A percentile compares a stretch with the other conserved stretches of the same genome.
These are phyloP conservation scores for Leonotis leonurus DNA, from an alignment of 257 asterid species.

Conservation along the genomic window DNA sequence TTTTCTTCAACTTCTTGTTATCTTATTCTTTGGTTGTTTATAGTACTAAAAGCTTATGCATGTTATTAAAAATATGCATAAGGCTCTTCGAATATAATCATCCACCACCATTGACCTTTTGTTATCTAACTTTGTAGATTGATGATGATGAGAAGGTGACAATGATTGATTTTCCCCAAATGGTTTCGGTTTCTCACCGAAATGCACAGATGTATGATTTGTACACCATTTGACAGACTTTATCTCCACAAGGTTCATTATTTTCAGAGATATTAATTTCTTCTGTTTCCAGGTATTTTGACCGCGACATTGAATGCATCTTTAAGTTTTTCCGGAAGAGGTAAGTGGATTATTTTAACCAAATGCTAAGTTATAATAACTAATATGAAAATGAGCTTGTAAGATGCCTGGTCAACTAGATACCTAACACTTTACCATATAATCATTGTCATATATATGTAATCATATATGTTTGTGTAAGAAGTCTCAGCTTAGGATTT, in stretches of 20 bases:
- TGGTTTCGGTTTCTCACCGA: conserved; percentile 91
- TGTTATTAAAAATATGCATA: background rate
- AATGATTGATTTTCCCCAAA: conserved; percentile 92
- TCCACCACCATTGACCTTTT: background rate
- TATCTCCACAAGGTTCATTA: too few relatives aligned
- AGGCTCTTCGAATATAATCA: background rate
- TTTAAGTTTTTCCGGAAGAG: conserved; percentile 82
- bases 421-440: background rate
- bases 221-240: background rate
- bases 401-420: background rate
- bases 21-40: background rate
- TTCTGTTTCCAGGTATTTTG: conserved; percentile 69
- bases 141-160: conserved; percentile 93
- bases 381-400: too few relatives aligned
- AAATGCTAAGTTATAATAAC: background rate
- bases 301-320: conserved; percentile 85
- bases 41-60: background rate
- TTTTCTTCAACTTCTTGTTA: background rate
- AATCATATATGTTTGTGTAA: background rate
- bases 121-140: conserved; percentile 40
- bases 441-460: background rate
- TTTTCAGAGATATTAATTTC: conserved; percentile 7
- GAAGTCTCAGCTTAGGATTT: background rate
- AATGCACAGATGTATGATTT: conserved; percentile 72
- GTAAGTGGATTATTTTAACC: conserved; percentile 31